A percentile compares a stretch with the other conserved stretches of the same genome.
Evolutionary conservation across 148 eudicot species (phyloP).

Genomic region (Dianthus caryophyllus): DNA sequence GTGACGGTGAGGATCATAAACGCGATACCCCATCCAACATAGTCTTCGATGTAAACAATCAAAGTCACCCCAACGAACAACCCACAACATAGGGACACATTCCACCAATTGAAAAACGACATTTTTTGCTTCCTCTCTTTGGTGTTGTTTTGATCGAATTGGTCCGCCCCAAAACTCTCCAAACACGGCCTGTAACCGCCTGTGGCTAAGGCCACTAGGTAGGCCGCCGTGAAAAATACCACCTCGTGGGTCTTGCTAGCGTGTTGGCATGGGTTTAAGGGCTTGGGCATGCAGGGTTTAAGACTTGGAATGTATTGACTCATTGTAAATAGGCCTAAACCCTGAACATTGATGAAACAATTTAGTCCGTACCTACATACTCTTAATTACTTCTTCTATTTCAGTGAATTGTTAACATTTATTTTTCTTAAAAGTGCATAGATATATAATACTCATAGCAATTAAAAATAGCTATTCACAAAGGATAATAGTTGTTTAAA

Average conservation of each 20-base stretch:
- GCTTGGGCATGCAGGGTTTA: conserved; percentile 39
- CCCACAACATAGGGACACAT: conserved; percentile 55
- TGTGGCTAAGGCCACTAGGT: conserved; percentile 52
- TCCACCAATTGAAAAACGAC: conserved; percentile 80
- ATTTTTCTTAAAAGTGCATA: too few relatives aligned
- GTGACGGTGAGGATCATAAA: conserved; percentile 25
- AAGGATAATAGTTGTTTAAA: too few relatives aligned
- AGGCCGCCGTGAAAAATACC: conserved; percentile 43
- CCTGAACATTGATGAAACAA: conserved; percentile 36
- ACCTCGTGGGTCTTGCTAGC: conserved; percentile 36
- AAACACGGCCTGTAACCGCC: conserved; percentile 59
- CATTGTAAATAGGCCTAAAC: conserved; percentile 52
- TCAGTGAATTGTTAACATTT: too few relatives aligned
- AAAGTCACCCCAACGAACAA: conserved; percentile 58
- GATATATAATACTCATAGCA: too few relatives aligned
- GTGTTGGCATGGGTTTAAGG: conserved; percentile 29
- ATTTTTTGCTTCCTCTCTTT: conserved; percentile 41
- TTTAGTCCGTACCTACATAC: neutral
- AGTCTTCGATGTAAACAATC: conserved; percentile 47
- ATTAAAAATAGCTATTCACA: too few relatives aligned
- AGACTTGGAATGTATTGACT: conserved; percentile 56
- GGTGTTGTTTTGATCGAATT: conserved; percentile 47
- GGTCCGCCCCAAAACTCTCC: conserved; percentile 67
- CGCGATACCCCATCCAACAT: conserved; percentile 42
- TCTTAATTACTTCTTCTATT: too few relatives aligned